phyloP scores from a whole-genome alignment of 805 yeast species.

The Yarrowia phangngaensis region DNA sequence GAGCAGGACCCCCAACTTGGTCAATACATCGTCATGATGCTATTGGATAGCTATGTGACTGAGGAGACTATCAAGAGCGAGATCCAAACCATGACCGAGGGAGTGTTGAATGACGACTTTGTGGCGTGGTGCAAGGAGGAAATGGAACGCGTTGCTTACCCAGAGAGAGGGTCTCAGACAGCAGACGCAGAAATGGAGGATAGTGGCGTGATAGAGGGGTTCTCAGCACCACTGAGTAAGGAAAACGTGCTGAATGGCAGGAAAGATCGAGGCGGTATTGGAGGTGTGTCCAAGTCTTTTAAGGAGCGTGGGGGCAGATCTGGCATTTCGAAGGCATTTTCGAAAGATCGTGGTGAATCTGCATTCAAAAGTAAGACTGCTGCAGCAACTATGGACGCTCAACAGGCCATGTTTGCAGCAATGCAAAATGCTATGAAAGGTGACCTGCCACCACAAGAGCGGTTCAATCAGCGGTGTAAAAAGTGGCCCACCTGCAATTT shows the following conservation, averaged over 20 bases:
- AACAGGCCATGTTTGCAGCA: conserved; percentile 10
- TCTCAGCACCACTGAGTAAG: background rate
- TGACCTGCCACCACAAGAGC: conserved; percentile 13
- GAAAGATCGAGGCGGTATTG: conserved; percentile 5
- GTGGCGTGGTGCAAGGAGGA: conserved; percentile 19
- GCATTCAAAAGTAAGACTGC: background rate
- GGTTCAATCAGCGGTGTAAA: conserved; percentile 33
- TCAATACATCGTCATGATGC: conserved; percentile 19
- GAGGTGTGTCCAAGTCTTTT: conserved; percentile 21
- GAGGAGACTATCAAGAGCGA: conserved; percentile 15
- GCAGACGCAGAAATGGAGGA: conserved; percentile 14
- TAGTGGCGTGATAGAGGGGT: background rate
- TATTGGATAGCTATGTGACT: conserved; percentile 5
- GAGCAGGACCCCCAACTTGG: conserved; percentile 7
- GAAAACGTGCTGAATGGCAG: conserved; percentile 2
- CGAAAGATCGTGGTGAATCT: background rate
- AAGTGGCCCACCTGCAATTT: conserved; percentile 41
- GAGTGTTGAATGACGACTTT: background rate
- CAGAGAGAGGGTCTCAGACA: background rate
- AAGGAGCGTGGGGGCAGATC: conserved; percentile 23
- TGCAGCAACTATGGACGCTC: conserved; percentile 1
- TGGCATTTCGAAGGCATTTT: conserved; percentile 11
- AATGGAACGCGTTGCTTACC: background rate
- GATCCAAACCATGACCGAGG: conserved; percentile 7
- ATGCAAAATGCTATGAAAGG: conserved; percentile 5